Evolutionary conservation across 129 eudicot genomes (phyloP).

Genomic region (Lactuca saligna): DNA sequence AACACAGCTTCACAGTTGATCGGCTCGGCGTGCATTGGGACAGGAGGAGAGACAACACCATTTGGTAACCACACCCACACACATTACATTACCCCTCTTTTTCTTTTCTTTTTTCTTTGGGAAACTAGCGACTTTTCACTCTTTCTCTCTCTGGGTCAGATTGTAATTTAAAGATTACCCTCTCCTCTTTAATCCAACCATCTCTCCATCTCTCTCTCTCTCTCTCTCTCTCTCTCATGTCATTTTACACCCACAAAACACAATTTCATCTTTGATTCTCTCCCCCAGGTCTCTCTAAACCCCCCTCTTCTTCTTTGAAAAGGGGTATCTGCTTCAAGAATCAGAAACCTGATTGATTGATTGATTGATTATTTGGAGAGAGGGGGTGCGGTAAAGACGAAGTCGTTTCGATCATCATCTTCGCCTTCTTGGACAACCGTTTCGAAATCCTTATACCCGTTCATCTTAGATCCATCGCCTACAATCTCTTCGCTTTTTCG

Average conservation of each 20-base stretch:
- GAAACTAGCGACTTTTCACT: neutral
- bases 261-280: constrained; percentile 31
- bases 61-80: constrained; percentile 8
- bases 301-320: neutral
- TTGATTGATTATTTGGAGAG: neutral
- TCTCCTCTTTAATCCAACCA: neutral
- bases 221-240: neutral
- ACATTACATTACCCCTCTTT: neutral
- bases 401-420: constrained; percentile 15
- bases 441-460: constrained; percentile 4
- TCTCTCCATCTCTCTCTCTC: neutral
- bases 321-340: constrained; percentile 19
- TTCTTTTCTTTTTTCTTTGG: neutral
- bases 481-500: neutral
- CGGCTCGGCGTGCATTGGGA: constrained; percentile 22
- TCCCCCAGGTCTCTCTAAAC: constrained; percentile 10
- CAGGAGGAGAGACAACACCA: constrained; percentile 13
- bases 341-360: constrained; percentile 21
- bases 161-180: neutral
- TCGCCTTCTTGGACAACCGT: constrained; percentile 12
- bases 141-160: neutral
- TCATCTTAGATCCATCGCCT: constrained; percentile 24
- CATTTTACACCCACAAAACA: constrained; percentile 24
- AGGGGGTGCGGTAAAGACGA: neutral
- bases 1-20: constrained; percentile 1